Base-by-base conservation (phyloP, 208 protist genomes). In the Leishmania tropica region DNA sequence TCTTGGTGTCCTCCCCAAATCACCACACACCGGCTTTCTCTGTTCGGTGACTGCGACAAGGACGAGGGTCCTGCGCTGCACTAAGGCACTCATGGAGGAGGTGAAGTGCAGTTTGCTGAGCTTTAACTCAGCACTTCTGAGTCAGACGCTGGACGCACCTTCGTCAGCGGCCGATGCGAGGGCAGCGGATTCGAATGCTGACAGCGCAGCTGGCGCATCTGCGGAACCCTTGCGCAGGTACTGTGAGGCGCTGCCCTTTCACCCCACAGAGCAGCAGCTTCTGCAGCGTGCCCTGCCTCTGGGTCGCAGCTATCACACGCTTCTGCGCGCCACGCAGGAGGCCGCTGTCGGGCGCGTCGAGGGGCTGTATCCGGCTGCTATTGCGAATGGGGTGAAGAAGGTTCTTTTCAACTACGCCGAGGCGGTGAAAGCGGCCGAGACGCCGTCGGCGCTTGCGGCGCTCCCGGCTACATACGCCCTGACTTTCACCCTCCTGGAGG, bases 71-170 rank as follows among this genome's bases (percentile, higher is more conserved):
- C 74, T 48, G 28, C 51, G 24, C 40, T n/a, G 0, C 15, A 40
- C 47, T 31, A 75, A 19, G 21, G 28, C 68, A 74, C 80, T 28
- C 48, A 97, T 97, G 94, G 94, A 97, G 83, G 94, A 97, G 76
- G 64, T 97, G n/a, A 89, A 96, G 83, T 96, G 93, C 80, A 81
- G 62, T 37, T 88, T 97, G 58, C 86, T 96, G 56, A 93, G 94
- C 21, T 95, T 97, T 70, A 80, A 80, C 74, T 96, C 94, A 40
- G 80, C 60, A n/a, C 64, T 90, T 10, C 75, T 97, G 21, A 58
- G 71, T 60, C 75, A 73, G 60, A 64, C 80, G 17, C 76, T 83
- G 3, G 42, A 75, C 3, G 17, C 73, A 13, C 28, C 45, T 48
- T 74, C 68, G 68, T 53, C 68, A 10, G 37, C 58, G 21, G 47